phyloP scores from a whole-genome alignment of 306 rosid genomes.

The Glycyrrhiza uralensis region DNA sequence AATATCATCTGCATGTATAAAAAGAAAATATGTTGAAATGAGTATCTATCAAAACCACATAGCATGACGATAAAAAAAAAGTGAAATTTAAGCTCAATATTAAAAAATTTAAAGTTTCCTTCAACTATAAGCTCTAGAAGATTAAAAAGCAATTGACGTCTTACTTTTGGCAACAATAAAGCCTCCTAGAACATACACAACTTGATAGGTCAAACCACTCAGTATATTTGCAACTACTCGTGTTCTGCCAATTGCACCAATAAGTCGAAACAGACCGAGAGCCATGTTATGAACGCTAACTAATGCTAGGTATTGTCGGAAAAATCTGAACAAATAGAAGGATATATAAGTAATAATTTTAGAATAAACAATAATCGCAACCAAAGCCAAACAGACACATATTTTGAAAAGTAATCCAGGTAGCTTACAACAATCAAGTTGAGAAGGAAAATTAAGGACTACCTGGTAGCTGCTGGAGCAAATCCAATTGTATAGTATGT shows the following conservation, averaged over 20 bases:
- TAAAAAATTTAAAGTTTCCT: background rate
- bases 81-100: background rate
- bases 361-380: too few relatives aligned
- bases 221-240: conserved; percentile 46
- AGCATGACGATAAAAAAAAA: background rate
- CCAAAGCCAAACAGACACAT: background rate
- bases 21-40: background rate
- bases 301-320: conserved; percentile 47
- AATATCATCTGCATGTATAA: conserved; percentile 50
- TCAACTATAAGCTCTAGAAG: background rate
- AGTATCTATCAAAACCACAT: background rate
- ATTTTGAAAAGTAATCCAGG: background rate
- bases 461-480: conserved; percentile 81
- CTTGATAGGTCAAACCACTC: conserved; percentile 40
- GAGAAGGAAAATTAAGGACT: background rate
- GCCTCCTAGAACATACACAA: conserved; percentile 59
- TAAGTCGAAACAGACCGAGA: conserved; percentile 52
- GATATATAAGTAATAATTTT: too few relatives aligned
- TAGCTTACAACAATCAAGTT: too few relatives aligned
- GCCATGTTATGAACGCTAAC: conserved; percentile 66
- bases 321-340: conserved; percentile 44
- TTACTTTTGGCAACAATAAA: conserved; percentile 54
- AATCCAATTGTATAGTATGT: too few relatives aligned
- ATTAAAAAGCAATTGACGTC: background rate
- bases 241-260: conserved; percentile 57